A percentile compares a stretch with the other conserved stretches of the same genome.
Evolutionary conservation across 2,329 filamentous ascomycete species (phyloP).

Genomic region (Dactylellina haptotyla): DNA sequence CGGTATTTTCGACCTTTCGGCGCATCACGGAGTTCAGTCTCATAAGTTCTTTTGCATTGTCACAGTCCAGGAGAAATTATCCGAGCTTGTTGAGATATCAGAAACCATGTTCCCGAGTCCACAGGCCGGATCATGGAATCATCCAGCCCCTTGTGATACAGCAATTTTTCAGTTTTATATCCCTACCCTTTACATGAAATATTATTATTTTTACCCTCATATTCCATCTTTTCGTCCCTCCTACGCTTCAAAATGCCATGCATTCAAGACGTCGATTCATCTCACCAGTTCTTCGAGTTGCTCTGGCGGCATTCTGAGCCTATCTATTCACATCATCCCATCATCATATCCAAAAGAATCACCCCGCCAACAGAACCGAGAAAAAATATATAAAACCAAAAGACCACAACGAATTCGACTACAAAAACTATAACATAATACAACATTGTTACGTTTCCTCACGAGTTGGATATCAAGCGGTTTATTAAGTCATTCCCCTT

Average conservation of each 20-base stretch:
- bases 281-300: constrained; percentile 18
- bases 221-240: constrained; percentile 2
- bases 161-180: background rate
- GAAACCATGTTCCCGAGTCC: constrained; percentile 22
- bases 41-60: constrained; percentile 5
- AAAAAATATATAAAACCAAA: constrained; percentile 17
- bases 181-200: too few species aligned
- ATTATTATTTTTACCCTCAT: constrained; percentile 3
- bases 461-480: constrained; percentile 55
- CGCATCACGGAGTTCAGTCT: constrained; percentile 4
- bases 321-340: background rate
- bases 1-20: constrained; percentile 14
- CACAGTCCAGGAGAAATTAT: constrained; percentile 14
- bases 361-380: constrained; percentile 45
- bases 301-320: constrained; percentile 9
- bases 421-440: constrained; percentile 49
- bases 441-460: constrained; percentile 50
- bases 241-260: constrained; percentile 34
- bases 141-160: background rate
- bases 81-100: constrained; percentile 19
- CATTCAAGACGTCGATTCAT: constrained; percentile 28
- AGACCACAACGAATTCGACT: constrained; percentile 47
- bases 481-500: constrained; percentile 34
- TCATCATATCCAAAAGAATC: constrained; percentile 32
- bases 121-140: too few species aligned